Conservation (phyloP, 2,329 filamentous ascomycete species). For the Sordariomycetes sp. region DNA sequence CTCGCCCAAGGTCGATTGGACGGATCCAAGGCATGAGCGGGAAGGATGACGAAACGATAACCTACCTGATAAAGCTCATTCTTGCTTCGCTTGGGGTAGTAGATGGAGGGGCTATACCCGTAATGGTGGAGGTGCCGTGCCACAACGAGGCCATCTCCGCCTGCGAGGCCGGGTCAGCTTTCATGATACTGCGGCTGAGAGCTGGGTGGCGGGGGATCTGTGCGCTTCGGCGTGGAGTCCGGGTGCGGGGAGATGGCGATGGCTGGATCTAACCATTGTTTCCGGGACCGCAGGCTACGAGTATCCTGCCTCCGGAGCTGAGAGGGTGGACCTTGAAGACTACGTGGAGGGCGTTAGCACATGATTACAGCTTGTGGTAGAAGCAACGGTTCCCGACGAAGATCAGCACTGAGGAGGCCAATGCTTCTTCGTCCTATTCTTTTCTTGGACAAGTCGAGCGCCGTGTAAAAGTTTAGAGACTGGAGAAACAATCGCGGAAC, state of each 20-base stretch:
- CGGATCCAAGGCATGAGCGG: neutral
- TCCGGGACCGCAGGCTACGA: conserved; percentile 83
- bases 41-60: conserved; percentile 6
- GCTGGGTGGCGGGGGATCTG: neutral
- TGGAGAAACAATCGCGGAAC: conserved; percentile 8
- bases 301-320: conserved; percentile 53
- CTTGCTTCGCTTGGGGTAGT: conserved; percentile 86
- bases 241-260: neutral
- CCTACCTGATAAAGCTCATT: conserved; percentile 76
- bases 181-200: neutral
- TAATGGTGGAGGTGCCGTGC: conserved; percentile 86
- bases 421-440: neutral
- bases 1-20: neutral
- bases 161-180: conserved; percentile 32
- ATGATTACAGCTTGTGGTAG: neutral
- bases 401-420: neutral
- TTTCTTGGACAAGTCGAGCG: neutral
- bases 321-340: conserved; percentile 78
- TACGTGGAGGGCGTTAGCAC: conserved; percentile 17
- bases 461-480: neutral
- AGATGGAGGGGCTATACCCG: conserved; percentile 78
- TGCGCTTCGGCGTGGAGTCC: neutral
- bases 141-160: conserved; percentile 88
- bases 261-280: conserved; percentile 43
- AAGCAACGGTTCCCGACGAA: no score